Evolutionary conservation across 1,284 basidiomycete species (phyloP).

Genomic region (Cryptococcus hybrid): DNA sequence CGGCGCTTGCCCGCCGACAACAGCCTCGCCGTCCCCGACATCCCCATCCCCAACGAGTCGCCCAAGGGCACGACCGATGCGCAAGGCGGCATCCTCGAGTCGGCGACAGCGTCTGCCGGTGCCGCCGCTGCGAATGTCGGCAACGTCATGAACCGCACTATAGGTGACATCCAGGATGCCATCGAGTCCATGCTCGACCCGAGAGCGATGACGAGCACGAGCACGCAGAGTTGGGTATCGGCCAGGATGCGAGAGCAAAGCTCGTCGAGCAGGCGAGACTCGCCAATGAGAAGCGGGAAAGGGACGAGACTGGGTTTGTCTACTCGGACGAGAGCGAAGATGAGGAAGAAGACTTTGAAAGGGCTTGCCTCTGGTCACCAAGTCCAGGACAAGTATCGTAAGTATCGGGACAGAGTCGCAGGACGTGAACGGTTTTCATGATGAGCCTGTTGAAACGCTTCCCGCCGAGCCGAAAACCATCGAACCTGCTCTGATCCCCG

Average conservation of each 20-base stretch:
- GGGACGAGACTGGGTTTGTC: constrained; percentile 45
- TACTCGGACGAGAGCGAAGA: constrained; percentile 52
- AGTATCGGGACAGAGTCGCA: neutral
- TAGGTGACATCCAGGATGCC: constrained; percentile 83
- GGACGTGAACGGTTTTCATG: constrained; percentile 14
- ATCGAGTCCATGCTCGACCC: constrained; percentile 62
- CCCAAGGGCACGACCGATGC: constrained; percentile 13
- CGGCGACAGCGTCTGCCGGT: constrained; percentile 32
- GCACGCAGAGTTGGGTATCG: constrained; percentile 49
- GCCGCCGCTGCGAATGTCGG: constrained; percentile 19
- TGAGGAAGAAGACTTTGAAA: constrained; percentile 37
- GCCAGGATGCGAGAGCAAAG: constrained; percentile 63
- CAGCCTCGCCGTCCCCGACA: constrained; percentile 27
- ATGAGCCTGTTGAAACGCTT: neutral
- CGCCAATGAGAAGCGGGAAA: constrained; percentile 57
- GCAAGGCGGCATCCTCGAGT: constrained; percentile 28
- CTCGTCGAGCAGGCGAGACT: constrained; percentile 67
- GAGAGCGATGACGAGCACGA: constrained; percentile 53
- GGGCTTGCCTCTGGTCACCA: constrained; percentile 1
- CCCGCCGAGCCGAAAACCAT: neutral
- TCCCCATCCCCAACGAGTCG: constrained; percentile 21
- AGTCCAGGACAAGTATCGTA: neutral
- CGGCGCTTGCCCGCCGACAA: constrained; percentile 9
- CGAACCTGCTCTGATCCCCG: constrained; percentile 1
- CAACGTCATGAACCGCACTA: constrained; percentile 72